Evolutionary conservation across 192 early-diverging fungal genomes (phyloP), one percentile per base, ranked within the genome.

Genomic region (Fimicolochytrium jonesii): DNA sequence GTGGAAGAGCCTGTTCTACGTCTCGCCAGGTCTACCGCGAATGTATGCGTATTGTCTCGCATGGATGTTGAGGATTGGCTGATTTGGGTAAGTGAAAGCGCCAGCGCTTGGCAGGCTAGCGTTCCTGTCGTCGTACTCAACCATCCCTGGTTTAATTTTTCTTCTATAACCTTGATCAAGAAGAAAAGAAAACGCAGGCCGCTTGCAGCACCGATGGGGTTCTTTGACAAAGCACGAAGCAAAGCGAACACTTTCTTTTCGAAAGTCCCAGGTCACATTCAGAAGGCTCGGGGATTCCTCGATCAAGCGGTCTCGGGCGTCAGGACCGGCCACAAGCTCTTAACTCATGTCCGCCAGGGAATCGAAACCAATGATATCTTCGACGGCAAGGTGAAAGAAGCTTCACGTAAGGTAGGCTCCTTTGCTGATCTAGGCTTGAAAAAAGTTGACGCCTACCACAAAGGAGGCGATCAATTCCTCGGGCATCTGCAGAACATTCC

Each of bases 391-490:
- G 29, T 55, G 13, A 55, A 55, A 34, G 53, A 34, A 26, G 22
- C 11, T 11, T 9, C 29, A n/a, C 25, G 33, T 13, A 22, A 55
- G 33, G 53, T 23, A 1, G 15, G 13, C 2, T 17, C 25, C 53
- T 55, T 55, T 3, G 25, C 53, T 28, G 53, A 55, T 3, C 25
- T 55, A 17, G 53, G 53, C 1, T 34, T 55, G 25, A 28, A 55
- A 3, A 55, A 2, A 17, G 33, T 55, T 1, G 29, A 34, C 11
- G 29, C 25, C 17, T 11, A 11, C 37, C 37, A 39, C 17, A 9
- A 39, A 17, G 37, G 10, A 17, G 37, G 37, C 17, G 9, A 11
- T 17, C 37, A 39, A 39, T 39, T 39, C 17, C 37, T 39, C 17
- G 17, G 17, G 9, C 37, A 39, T 39, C 10, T 39, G 17, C 10